A percentile compares a stretch with the other conserved stretches of the same genome.
These are phyloP conservation scores for Pezicula neosporulosa DNA, from an alignment of 2,329 filamentous ascomycete species.

Conservation along the genomic window DNA sequence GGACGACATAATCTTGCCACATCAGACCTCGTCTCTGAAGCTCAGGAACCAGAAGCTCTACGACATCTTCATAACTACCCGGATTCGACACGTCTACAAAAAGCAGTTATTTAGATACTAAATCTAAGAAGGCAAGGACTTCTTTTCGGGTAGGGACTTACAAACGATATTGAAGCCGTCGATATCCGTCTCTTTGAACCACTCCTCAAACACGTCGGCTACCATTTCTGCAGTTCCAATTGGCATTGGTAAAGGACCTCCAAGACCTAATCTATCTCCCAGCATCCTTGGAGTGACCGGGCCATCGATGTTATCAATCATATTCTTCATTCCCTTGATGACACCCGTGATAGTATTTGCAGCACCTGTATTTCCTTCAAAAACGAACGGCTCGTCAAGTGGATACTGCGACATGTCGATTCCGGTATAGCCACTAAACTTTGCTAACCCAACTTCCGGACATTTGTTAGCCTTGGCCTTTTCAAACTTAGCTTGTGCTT, in stretches of 20 bases:
- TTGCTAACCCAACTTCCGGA: neutral
- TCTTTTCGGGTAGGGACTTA: neutral
- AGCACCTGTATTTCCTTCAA: neutral
- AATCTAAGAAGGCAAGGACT: neutral
- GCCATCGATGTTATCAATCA: neutral
- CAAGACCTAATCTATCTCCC: neutral
- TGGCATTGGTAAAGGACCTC: neutral
- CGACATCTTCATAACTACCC: conserved; percentile 62
- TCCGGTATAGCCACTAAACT: neutral
- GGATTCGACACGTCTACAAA: conserved; percentile 56
- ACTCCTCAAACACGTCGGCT: neutral
- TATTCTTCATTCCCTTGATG: neutral
- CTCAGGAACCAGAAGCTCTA: conserved; percentile 61
- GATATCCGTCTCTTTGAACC: neutral
- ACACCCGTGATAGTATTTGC: neutral
- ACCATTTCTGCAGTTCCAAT: neutral
- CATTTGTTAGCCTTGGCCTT: neutral
- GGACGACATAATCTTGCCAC: conserved; percentile 42
- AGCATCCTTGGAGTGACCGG: neutral
- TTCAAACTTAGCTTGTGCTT: conserved; percentile 3
- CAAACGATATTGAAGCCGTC: neutral
- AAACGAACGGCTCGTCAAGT: neutral
- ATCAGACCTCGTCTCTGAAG: conserved; percentile 54
- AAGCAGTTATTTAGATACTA: neutral
- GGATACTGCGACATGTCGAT: neutral